phyloP scores from a whole-genome alignment of 2,329 filamentous ascomycete genomes.

The Cladorrhinum sp. region DNA sequence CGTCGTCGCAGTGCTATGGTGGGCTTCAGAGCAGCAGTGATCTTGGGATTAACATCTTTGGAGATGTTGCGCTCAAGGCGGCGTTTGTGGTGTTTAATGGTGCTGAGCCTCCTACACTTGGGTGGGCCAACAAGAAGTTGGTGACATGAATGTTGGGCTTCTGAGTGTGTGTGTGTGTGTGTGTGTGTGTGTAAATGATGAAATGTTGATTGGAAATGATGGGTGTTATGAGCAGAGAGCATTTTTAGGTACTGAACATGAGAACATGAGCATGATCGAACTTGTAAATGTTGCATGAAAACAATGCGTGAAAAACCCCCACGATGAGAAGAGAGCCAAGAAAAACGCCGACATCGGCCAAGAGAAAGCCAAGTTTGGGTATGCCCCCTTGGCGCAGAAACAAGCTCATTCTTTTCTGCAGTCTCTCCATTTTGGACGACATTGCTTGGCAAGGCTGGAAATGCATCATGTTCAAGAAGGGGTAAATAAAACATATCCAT shows the following conservation, averaged over 20 bases:
- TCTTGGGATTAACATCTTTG: constrained; percentile 29
- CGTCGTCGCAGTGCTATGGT: constrained; percentile 53
- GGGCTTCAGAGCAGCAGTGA: constrained; percentile 52
- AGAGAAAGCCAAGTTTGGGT: neutral
- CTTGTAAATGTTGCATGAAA: neutral
- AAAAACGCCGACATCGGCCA: neutral
- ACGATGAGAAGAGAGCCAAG: neutral
- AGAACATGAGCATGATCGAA: too few relatives aligned
- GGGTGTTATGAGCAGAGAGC: too few relatives aligned
- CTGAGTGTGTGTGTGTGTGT: too few relatives aligned
- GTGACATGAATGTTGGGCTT: constrained; percentile 1
- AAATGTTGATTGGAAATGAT: too few relatives aligned
- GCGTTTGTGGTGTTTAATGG: constrained; percentile 30
- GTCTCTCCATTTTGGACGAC: neutral
- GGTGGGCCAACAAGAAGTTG: constrained; percentile 27
- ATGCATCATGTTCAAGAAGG: neutral
- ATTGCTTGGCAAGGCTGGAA: neutral
- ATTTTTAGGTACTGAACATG: too few relatives aligned
- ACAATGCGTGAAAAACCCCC: too few relatives aligned
- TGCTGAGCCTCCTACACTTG: constrained; percentile 20
- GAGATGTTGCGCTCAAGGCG: constrained; percentile 28
- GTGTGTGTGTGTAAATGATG: too few relatives aligned
- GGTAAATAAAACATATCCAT: too few relatives aligned
- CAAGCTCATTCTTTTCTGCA: neutral
- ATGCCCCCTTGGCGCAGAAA: neutral